phyloP scores from a whole-genome alignment of 2,329 filamentous ascomycete species.

The Aspergillus arachidicola region DNA sequence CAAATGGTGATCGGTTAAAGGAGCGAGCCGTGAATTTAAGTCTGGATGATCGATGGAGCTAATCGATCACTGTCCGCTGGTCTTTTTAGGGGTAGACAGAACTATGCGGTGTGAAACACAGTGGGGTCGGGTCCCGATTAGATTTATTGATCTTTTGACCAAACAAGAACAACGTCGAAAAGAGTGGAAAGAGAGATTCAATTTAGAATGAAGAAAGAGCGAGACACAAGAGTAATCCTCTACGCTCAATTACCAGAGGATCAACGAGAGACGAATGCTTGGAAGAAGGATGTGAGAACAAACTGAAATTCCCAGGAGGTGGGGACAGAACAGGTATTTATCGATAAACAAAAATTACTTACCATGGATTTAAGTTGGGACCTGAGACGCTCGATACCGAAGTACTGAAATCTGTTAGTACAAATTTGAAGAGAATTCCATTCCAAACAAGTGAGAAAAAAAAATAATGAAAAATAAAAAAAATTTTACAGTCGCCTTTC shows the following conservation, averaged over 20 bases:
- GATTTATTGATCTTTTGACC: not conserved
- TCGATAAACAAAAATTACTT: not conserved
- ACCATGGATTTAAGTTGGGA: not conserved
- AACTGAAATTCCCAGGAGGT: not conserved
- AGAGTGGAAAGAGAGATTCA: not conserved
- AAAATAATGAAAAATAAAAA: not conserved
- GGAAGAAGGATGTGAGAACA: not conserved
- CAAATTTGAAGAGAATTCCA: not conserved
- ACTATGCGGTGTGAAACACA: slow-evolving; percentile 2
- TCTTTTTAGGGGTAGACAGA: not conserved
- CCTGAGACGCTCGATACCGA: slow-evolving; percentile 3
- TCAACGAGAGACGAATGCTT: not conserved
- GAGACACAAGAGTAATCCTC: not conserved
- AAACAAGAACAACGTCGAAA: not conserved
- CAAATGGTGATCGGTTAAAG: not conserved
- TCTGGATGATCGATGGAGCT: not conserved
- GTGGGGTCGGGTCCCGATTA: not conserved
- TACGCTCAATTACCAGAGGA: not conserved
- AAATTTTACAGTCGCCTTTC: not conserved
- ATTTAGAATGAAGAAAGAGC: not conserved
- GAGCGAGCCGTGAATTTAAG: not conserved
- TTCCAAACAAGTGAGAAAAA: not conserved
- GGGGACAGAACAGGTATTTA: slow-evolving; percentile 1
- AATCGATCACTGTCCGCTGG: not conserved
- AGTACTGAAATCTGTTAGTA: not conserved